A percentile compares a stretch with the other conserved stretches of the same genome.
Conservation (phyloP, 1,284 basidiomycete genomes). For the Neolentinus lepideus region DNA sequence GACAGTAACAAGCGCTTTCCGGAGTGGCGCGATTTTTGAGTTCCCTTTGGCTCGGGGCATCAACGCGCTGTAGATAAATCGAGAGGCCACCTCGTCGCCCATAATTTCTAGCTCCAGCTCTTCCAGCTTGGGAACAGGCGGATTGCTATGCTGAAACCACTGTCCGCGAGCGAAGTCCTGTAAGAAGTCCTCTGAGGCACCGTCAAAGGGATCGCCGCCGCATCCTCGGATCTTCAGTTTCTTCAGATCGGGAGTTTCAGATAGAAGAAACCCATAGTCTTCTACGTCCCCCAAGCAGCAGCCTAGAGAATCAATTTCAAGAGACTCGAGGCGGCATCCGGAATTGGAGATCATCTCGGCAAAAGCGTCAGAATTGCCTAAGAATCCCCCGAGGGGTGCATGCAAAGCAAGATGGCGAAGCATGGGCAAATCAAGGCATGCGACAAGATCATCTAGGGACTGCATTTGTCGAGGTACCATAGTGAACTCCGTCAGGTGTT, state of each 20-base stretch:
- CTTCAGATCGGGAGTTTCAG: neutral
- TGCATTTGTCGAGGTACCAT: constrained; percentile 62
- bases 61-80: neutral
- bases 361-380: neutral
- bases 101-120: neutral
- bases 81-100: constrained; percentile 15
- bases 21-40: neutral
- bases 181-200: neutral
- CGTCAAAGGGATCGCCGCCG: neutral
- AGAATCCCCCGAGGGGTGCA: neutral
- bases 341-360: neutral
- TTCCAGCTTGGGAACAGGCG: neutral
- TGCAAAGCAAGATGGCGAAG: neutral
- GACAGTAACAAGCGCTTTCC: neutral
- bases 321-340: neutral
- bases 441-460: constrained; percentile 53
- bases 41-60: neutral
- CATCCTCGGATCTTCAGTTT: neutral
- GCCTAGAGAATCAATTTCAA: neutral
- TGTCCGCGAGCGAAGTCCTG: neutral
- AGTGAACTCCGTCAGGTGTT: constrained; percentile 64
- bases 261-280: neutral
- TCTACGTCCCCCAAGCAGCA: neutral
- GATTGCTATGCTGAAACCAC: neutral
- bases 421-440: constrained; percentile 39